Evolutionary conservation across 805 yeast genomes (phyloP), one percentile per base, ranked within the genome.

Genomic region (Wickerhamiella parazyma): DNA sequence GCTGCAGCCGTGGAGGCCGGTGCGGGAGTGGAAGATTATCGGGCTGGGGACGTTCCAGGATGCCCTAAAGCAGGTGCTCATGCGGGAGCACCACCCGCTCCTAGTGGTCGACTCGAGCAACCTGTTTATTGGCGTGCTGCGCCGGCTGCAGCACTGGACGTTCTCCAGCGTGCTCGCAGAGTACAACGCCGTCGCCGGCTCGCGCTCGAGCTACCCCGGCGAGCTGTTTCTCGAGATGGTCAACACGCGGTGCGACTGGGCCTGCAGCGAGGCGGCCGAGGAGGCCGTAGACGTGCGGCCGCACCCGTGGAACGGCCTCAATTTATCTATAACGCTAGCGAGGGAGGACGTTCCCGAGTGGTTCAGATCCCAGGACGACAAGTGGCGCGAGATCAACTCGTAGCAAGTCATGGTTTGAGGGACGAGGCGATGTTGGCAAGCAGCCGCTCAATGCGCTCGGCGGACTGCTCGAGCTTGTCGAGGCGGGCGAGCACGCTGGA

Each of bases 111-210:
- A 91, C 56, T 73, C 80, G 31, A 78, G 87, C 6, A 78, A 80
- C 46, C 75, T 91, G 10, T 69, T 87, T 16, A 73, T 85, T 9
- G 95, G 96, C 0, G 67, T 87, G 2, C 62, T 91, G 26, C 67
- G 98, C 41, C 78, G 80, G 57, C 67, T 87, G 33, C 91, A 84
- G 60, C 80, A 80, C 61, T 89, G 96, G 97, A 79, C 77, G 52
- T 80, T 80, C 56, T 75, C 87, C 19, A 78, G 93, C 16, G 75
- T 89, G 4, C 72, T 86, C 18, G 80, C 79, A 53, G 97, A 89
- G 59, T 91, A 85, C 61, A 67, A 95, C 42, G 68, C 82, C 7
- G 82, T 76, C 59, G 69, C 83, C 17, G 81, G 85, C 24, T 75
- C 73, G 50, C 76, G 80, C 51, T 69, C 80, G 37, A 85, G 78